Evolutionary conservation across 2,329 filamentous ascomycete genomes (phyloP).

Genomic region (Rugonectria rugulosa): DNA sequence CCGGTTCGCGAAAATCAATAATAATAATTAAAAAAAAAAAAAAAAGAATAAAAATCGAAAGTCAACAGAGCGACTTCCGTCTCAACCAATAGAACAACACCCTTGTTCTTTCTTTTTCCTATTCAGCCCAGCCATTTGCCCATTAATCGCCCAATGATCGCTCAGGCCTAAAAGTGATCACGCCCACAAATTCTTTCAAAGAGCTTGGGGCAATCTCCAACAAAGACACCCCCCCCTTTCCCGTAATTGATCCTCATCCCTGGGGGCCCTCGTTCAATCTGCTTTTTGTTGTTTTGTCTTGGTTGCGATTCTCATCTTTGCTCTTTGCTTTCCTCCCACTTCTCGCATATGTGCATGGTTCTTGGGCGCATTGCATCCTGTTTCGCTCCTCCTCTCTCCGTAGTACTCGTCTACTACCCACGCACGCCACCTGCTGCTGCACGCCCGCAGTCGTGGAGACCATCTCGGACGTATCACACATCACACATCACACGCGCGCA

Average conservation of each 20-base stretch:
- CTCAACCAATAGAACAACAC: constrained; percentile 38
- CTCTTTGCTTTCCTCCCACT: no score
- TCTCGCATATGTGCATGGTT: no score
- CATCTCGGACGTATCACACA: no score
- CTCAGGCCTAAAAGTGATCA: no score
- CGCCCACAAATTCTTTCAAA: constrained; percentile 15
- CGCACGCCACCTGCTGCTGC: no score
- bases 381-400: no score
- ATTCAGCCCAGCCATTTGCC: constrained; percentile 5
- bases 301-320: no score
- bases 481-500: no score
- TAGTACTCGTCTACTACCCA: no score
- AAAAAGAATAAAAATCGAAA: not conserved
- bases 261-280: constrained; percentile 1
- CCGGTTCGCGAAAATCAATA: no score
- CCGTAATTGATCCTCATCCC: constrained; percentile 3
- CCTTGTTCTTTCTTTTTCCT: constrained; percentile 38
- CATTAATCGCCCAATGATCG: not conserved
- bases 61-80: constrained; percentile 7
- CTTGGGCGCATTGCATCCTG: no score
- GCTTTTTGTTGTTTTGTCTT: not conserved
- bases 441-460: no score
- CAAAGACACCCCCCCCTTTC: constrained; percentile 7
- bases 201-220: constrained; percentile 13
- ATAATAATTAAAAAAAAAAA: not conserved